Base-by-base conservation (phyloP, 768 basidiomycete genomes). In the Lactifluus echinatus region DNA sequence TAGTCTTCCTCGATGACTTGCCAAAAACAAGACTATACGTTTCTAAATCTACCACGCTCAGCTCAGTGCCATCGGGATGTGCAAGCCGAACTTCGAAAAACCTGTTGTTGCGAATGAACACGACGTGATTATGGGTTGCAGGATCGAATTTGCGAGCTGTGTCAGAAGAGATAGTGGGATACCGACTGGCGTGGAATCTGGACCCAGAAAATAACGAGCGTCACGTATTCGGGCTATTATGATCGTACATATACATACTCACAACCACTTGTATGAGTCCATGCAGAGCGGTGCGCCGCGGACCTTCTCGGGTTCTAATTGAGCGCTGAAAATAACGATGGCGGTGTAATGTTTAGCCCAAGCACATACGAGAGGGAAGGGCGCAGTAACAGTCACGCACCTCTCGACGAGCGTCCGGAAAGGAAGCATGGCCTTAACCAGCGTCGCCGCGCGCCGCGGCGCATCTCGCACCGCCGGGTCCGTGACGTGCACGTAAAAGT, bases 231-330 rank as follows among this genome's bases (percentile, higher is more conserved):
- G 26, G 1, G 6, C 14, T 8, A n/a, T 12, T 33, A 1, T 44
- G 23, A 26, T 19, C 17, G 10, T 26, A 24, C 8, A 15, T 33
- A 19, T 34, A 19, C 6, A 21, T 14, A 72, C 84, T 71, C 64
- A 86, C 77, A 98, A 77, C 86, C 93, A 95, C 69, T 93, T 85
- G 79, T 95, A 96, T n/a, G 91, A 91, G 0, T 75, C 76, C 91
- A 95, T 96, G 71, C 87, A 87, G 8, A 98, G 75, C 2, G 96
- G 93, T 15, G 74, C 74, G 23, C 80, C 84, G 55, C 80, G 79
- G 23, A 87, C 79, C 70, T 82, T 93, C 66, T 99, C 95, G 1
- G 95, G 94, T 69, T 92, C 91, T 23, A 98, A 79, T 45, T 78
- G 75, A 57, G 85, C 79, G 61, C 87, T 90, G 57, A 10, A 14